Conservation (phyloP, 352 stramenopile species). For the Globisporangium iwayamae region DNA sequence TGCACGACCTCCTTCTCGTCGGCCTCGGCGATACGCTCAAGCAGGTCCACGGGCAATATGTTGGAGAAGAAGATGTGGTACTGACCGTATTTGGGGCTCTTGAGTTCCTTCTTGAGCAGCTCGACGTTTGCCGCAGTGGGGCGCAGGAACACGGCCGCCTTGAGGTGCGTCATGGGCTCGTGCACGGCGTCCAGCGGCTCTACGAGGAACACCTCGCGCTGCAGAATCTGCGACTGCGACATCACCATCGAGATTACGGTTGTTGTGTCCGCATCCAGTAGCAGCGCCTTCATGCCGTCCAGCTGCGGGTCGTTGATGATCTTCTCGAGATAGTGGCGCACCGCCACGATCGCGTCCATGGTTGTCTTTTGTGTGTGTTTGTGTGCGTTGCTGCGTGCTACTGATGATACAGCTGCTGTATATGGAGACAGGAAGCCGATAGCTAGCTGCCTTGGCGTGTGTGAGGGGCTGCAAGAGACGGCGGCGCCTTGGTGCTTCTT, state of each 20-base stretch:
- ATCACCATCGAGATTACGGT: conserved; percentile 95
- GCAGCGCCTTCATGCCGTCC: conserved; percentile 96
- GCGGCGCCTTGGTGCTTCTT: background rate
- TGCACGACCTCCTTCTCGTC: conserved; percentile 94
- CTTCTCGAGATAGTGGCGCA: conserved; percentile 79
- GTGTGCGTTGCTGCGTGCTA: background rate
- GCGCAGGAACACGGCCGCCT: conserved; percentile 93
- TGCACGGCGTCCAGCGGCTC: conserved; percentile 84
- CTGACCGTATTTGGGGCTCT: conserved; percentile 93
- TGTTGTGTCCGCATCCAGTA: conserved; percentile 95
- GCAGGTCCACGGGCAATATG: conserved; percentile 90
- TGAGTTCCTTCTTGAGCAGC: conserved; percentile 90
- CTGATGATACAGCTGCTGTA: background rate
- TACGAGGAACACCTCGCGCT: conserved; percentile 95
- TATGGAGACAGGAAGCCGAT: background rate
- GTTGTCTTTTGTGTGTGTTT: background rate
- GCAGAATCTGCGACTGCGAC: conserved; percentile 94
- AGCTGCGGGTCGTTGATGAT: conserved; percentile 79
- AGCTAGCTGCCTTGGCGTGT: background rate
- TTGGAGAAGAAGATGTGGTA: conserved; percentile 99
- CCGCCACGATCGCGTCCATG: conserved; percentile 74
- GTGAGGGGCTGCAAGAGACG: background rate
- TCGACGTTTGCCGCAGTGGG: conserved; percentile 92
- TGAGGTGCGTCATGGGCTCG: conserved; percentile 91
- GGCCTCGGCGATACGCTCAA: conserved; percentile 94